Evolutionary conservation across 305 asterid genomes (phyloP), one percentile per base, ranked within the genome.

Genomic region (Fraxinus angustifolia): DNA sequence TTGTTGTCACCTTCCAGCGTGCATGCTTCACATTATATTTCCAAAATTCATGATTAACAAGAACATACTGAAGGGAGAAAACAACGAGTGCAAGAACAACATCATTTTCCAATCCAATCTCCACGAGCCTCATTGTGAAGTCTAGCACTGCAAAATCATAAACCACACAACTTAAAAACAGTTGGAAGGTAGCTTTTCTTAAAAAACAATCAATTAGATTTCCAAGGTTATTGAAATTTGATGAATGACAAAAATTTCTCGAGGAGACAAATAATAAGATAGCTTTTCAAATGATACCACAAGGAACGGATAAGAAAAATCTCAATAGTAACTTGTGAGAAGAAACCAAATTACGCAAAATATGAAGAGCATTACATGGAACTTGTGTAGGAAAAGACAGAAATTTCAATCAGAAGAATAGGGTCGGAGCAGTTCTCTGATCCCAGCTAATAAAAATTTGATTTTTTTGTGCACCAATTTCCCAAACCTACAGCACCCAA

Each of bases 21-120:
- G 94, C 88, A 87, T 89, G 91, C 89, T 91, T 96, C 87, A 87
- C 89, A 90, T 85, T 93, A 81, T 92, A 96, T 53, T 87, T 92
- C 99, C 99, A 96, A 88, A 85, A 89, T 77, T 91, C 98, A 84
- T 96, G 99, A 87, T 92, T 93, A 84, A 94, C 97, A 81, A 96
- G 89, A 87, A 96, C 95, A 88, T 92, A 94, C 82, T 92, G 98
- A 87, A 94, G 90, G 81, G 98, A 92, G 92, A 96, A 94, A 85
- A 91, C 90, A 78, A 90, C 84, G 76, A 96, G 97, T 50, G 92
- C 97, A 79, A 93, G 91, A 87, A 90, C 91, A 73, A 87, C 74
- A 85, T 92, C 98, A 80, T 85, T 91, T 87, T 94, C 97, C 77
- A 88, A 81, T 83, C 98, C 99, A 72, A 90, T 88, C 87, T 93